Base-by-base conservation (phyloP, 176 grass and related monocot genomes). In the Phoenix roebelenii region DNA sequence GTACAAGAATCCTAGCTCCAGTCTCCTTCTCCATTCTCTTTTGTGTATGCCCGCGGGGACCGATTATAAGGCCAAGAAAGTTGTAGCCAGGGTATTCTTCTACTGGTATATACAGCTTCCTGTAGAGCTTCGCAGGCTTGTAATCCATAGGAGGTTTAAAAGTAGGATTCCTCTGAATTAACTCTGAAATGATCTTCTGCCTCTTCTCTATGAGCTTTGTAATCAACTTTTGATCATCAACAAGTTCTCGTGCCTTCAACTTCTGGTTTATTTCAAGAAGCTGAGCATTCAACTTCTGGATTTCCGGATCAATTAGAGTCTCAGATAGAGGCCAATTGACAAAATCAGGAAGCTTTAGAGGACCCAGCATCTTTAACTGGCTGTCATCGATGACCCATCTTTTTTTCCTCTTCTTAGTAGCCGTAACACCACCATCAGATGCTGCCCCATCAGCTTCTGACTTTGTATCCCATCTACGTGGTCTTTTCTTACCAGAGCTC, bases 1-100 rank as follows among this genome's bases (percentile, higher is more conserved):
- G 50, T 7, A 72, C 9, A 4, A 24, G 18, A 54, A 72, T 72
- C 59, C 23, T 72, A n/a, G 70, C 70, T 0, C 70, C 70, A 10
- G 70, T 62, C 25, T 61, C 58, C 51, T 12, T 72, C 28, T 72
- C 70, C 70, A 72, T 72, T 54, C 59, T 61, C 59, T 72, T 61
- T 54, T 50, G 49, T 53, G 70, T 72, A 25, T 32, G 51, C 6
- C 70, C 70, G 16, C 49, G 49, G 3, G 59, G 70, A 23, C 70
- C 70, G n/a, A 72, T 54, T 25, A 71, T 60, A 52, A 71, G 68
- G 23, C 68, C 68, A 60, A 71, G 25, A 17, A 72, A 72, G 28
- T 72, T 72, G 70, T 62, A 72, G 24, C 26, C 19, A 12, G 70
- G 59, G 50, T 55, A 72, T 63, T 72, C 50, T 52, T 72, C 62